Base-by-base conservation (phyloP, 2,329 filamentous ascomycete genomes). In the Teratosphaeria nubilosa region DNA sequence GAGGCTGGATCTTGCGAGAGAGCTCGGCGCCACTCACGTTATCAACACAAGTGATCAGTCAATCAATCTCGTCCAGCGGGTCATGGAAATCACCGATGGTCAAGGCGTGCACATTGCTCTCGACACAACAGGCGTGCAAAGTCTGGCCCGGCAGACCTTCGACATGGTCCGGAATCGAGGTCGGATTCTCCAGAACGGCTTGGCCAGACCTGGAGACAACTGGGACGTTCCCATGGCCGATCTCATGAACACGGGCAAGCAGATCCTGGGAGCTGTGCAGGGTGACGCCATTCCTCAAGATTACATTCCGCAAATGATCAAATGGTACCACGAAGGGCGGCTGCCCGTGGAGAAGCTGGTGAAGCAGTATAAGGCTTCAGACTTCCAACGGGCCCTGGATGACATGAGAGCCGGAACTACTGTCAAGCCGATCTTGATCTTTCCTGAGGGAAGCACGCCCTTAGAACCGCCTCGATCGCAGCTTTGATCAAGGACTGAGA, bases 21-120 rank as follows among this genome's bases (percentile, higher is more conserved):
- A 66, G 11, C 64, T 76, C 11, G 75, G 74, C 3, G 74, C 73
- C 7, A 76, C 74, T 0, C 68, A 76, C 54, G 64, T 65, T 0
- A 69, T 76, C 37, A 65, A 76, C 22, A 31, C 53, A 14, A 55
- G n/a, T 48, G 41, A 48, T 48, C 41, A 24, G 5, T 48, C 41
- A 9, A 20, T 48, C 41, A n/a, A 24, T 7, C 41, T 48, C 5
- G 41, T 48, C n/a, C 16, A 48, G n/a, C 41, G 20, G 20, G 41
- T 48, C 41, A 10, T 48, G 41, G 41, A 48, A 3, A 48, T 48
- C 20, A 48, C 41, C 22, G 41, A 22, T 11, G 41, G 41, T 24
- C n/a, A 48, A 2, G 41, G 41, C 41, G 41, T 48, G n/a, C 41
- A 48, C 41, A n/a, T 48, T 5, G 22, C 41, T 10, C 41, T 48